Evolutionary conservation across 2,329 filamentous ascomycete species (phyloP).

Genomic region (Aspergillus sp.): DNA sequence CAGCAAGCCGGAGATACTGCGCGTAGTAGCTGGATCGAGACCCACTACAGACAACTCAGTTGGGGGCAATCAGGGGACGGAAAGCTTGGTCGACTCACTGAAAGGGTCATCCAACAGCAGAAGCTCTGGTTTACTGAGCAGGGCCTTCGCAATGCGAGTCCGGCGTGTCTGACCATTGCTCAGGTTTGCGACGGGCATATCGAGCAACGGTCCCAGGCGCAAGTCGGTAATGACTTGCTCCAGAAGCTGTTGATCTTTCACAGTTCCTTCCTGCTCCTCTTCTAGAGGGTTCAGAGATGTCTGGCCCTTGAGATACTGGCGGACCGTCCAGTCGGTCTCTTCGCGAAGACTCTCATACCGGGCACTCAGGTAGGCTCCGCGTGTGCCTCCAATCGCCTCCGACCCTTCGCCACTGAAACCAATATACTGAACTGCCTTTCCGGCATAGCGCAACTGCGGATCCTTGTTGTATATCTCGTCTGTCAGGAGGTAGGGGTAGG

Average conservation of each 20-base stretch:
- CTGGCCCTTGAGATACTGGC: conserved; percentile 77
- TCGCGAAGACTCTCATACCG: conserved; percentile 87
- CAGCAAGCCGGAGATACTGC: conserved; percentile 68
- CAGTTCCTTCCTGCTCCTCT: conserved; percentile 48
- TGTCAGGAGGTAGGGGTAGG: conserved; percentile 73
- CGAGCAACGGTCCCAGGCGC: conserved; percentile 64
- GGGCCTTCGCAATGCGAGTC: conserved; percentile 80
- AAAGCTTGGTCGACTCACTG: conserved; percentile 45
- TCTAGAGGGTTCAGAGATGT: conserved; percentile 76
- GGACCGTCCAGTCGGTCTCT: conserved; percentile 79
- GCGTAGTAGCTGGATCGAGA: conserved; percentile 78
- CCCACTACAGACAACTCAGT: conserved; percentile 58
- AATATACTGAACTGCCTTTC: conserved; percentile 77
- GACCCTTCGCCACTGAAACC: conserved; percentile 77
- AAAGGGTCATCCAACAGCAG: conserved; percentile 90
- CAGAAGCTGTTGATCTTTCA: conserved; percentile 53
- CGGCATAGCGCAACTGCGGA: conserved; percentile 54
- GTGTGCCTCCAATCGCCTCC: conserved; percentile 41
- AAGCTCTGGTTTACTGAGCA: conserved; percentile 75
- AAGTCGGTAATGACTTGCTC: conserved; percentile 67
- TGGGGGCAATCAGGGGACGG: too few species aligned
- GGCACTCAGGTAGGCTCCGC: conserved; percentile 81
- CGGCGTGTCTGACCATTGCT: conserved; percentile 91
- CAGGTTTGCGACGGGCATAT: conserved; percentile 82
- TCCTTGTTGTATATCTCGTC: conserved; percentile 55